Evolutionary conservation across 2,329 filamentous ascomycete species (phyloP), one percentile per base, ranked within the genome.

Genomic region (Stachybotrys echinatus): DNA sequence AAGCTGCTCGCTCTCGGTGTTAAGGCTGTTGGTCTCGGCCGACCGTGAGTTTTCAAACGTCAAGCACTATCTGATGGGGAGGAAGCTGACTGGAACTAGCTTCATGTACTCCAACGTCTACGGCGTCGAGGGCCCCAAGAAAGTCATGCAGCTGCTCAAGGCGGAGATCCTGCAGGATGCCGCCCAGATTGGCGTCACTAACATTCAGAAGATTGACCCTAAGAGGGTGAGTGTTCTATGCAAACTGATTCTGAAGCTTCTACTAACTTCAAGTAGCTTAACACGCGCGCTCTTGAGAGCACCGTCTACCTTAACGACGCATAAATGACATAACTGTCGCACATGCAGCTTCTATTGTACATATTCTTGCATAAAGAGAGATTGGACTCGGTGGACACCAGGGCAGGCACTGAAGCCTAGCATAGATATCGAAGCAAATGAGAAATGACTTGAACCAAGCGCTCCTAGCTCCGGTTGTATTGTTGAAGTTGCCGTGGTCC

Each of bases 91-190:
- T 34, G 27, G 27, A 8, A 34, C 6, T 18, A 61, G 60, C 1
- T 68, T 76, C 57, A 75, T 80, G 72, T 80, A 71, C 58, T 69
- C 74, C 45, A 77, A 78, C 55, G 60, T 71, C 37, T 80, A 74
- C 55, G 76, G 76, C 3, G 61, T 66, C 5, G 67, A 71, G 20
- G 76, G 76, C 20, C 74, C 79, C 3, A 63, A 62, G 49, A 72
- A 70, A 62, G 67, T 67, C 6, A 73, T 77, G 48, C 59, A 72
- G 47, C 70, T 79, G 19, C 61, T 79, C 52, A 77, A 76, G 66
- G 64, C 68, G 38, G 75, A 79, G 63, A 66, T 77, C 23, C 49
- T 61, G 22, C 53, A 59, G 3, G 67, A 70, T 45, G 67, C 61
- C 42, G 63, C 62, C 18, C 64, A 70, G 55, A 55, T 65, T 27